Conservation (phyloP, 192 early-diverging fungal genomes). For the Backusella macrospora region DNA sequence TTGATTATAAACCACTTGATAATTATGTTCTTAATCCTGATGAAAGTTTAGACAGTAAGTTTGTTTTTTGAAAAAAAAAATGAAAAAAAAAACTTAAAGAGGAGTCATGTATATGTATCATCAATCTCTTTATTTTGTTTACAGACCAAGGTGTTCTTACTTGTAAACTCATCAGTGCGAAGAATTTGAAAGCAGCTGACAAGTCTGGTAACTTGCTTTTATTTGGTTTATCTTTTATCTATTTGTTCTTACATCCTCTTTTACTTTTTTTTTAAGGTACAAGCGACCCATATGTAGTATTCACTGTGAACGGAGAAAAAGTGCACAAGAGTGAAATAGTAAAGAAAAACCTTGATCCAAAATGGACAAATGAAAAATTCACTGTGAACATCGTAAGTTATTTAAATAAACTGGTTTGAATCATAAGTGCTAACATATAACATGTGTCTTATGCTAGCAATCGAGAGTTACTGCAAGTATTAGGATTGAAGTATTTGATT, state of each 20-base stretch:
- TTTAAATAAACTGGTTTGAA: neutral
- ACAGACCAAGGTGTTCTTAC: constrained; percentile 41
- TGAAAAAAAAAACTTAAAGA: neutral
- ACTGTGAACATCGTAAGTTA: constrained; percentile 33
- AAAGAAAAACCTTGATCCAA: constrained; percentile 67
- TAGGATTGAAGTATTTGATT: constrained; percentile 62
- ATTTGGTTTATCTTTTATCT: neutral
- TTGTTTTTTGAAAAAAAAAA: neutral
- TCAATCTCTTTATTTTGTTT: constrained; percentile 1
- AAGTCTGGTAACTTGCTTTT: constrained; percentile 33
- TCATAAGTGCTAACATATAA: neutral
- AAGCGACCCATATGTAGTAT: constrained; percentile 68
- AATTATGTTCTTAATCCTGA: constrained; percentile 25
- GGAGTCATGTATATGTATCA: neutral
- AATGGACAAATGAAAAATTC: constrained; percentile 43
- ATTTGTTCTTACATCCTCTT: neutral
- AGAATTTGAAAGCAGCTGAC: constrained; percentile 36
- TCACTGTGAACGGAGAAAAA: constrained; percentile 59
- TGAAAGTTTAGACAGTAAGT: constrained; percentile 41
- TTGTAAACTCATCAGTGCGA: constrained; percentile 28
- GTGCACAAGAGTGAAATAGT: constrained; percentile 58
- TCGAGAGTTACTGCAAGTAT: constrained; percentile 36
- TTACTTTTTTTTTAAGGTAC: constrained; percentile 40
- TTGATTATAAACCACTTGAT: constrained; percentile 23
- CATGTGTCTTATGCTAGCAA: constrained; percentile 11